Evolutionary conservation across 495 filamentous ascomycete species (phyloP).

Genomic region (Trichoderma virens): DNA sequence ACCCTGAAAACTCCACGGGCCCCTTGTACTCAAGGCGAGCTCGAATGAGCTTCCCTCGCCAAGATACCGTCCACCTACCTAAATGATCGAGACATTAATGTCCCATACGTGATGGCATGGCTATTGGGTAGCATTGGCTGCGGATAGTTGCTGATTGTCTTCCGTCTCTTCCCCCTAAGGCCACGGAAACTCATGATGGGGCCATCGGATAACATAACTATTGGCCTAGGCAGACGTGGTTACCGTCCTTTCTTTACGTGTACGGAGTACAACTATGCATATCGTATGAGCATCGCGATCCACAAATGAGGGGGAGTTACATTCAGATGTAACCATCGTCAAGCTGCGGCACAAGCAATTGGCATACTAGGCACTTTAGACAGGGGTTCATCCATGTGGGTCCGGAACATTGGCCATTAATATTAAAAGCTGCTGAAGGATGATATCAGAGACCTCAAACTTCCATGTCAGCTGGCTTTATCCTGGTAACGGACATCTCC

Average conservation of each 20-base stretch:
- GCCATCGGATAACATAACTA: neutral
- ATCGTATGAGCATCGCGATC: neutral
- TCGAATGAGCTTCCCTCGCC: neutral
- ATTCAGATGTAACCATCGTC: neutral
- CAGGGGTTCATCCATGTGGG: neutral
- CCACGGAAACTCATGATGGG: too few relatives aligned
- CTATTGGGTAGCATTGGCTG: neutral
- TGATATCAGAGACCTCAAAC: neutral
- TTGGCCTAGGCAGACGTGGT: too few relatives aligned
- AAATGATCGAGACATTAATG: neutral
- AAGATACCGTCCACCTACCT: neutral
- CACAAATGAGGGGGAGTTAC: slow-evolving; percentile 3
- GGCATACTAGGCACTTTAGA: neutral
- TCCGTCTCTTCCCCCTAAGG: neutral
- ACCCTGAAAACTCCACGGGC: too few relatives aligned
- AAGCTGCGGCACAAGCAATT: neutral
- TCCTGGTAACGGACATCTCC: neutral
- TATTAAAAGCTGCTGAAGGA: neutral
- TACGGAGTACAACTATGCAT: neutral
- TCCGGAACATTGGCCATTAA: neutral
- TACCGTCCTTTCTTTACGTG: neutral
- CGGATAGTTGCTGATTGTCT: neutral
- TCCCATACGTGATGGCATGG: neutral
- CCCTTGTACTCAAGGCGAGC: neutral
- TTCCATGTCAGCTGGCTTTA: neutral